phyloP scores from a whole-genome alignment of 805 yeast genomes.

The Spathaspora arborariae region DNA sequence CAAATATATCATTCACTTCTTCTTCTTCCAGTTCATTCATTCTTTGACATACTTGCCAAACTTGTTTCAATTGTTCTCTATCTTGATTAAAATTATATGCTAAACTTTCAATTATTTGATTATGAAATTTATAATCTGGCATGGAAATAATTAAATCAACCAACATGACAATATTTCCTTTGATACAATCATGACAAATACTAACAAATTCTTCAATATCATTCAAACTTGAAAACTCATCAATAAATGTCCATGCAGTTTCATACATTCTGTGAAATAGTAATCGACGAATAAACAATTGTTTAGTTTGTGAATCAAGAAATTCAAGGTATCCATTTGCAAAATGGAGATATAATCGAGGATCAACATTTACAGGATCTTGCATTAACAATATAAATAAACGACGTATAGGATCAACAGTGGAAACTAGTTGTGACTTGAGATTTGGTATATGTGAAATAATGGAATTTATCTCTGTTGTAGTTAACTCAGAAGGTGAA shows the following conservation, averaged over 20 bases:
- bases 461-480: background rate
- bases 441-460: background rate
- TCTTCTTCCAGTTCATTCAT: no score
- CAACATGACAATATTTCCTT: constrained; percentile 21
- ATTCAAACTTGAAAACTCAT: constrained; percentile 23
- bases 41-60: background rate
- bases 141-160: constrained; percentile 23
- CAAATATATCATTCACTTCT: background rate
- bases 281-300: constrained; percentile 23
- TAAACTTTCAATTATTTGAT: constrained; percentile 10
- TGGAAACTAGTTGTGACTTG: constrained; percentile 13
- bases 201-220: constrained; percentile 38
- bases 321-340: constrained; percentile 2
- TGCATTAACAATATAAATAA: constrained; percentile 26
- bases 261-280: constrained; percentile 29
- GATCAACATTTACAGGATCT: constrained; percentile 30
- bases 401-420: constrained; percentile 27
- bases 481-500: background rate
- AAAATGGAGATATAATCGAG: constrained; percentile 21
- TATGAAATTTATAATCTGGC: constrained; percentile 12
- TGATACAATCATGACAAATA: background rate
- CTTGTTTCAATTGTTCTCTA: background rate
- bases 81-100: background rate
- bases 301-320: constrained; percentile 16
- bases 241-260: constrained; percentile 28